Percentiles rank a stretch among this genome's conserved stretches.
Conservation (phyloP, 2,329 filamentous ascomycete genomes). For the Orbilia ellipsospora region DNA sequence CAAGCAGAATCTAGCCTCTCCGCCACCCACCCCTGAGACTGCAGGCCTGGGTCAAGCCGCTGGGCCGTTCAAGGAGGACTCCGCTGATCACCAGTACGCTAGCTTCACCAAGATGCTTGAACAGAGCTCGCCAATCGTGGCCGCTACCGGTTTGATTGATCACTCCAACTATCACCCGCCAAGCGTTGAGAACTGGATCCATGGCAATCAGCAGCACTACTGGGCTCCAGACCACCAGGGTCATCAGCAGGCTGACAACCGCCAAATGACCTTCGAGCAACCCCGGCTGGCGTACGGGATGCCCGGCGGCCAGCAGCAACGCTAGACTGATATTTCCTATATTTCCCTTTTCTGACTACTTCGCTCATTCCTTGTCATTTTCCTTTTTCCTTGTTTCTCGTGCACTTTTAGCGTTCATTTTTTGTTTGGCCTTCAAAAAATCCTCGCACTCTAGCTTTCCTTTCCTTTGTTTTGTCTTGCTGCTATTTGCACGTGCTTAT, state of each 20-base stretch:
- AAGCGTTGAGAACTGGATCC: slow-evolving; percentile 49
- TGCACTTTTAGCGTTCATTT: slow-evolving; percentile 53
- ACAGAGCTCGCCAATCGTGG: slow-evolving; percentile 45
- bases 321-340: slow-evolving; percentile 20
- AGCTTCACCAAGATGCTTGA: slow-evolving; percentile 53
- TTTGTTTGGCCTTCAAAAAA: slow-evolving; percentile 26
- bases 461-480: slow-evolving; percentile 35
- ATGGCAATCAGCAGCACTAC: slow-evolving; percentile 34
- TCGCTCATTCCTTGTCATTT: slow-evolving; percentile 1
- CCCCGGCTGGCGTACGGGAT: slow-evolving; percentile 50
- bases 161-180: slow-evolving; percentile 26
- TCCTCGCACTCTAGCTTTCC: slow-evolving; percentile 17
- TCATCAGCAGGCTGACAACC: slow-evolving; percentile 20
- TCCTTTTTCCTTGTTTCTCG: slow-evolving; percentile 26
- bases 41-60: slow-evolving; percentile 38
- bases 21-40: slow-evolving; percentile 50
- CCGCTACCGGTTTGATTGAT: slow-evolving; percentile 24
- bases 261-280: slow-evolving; percentile 16
- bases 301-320: slow-evolving; percentile 44
- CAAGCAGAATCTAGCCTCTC: slow-evolving; percentile 49
- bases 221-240: slow-evolving; percentile 24
- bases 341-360: slow-evolving; percentile 1
- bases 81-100: slow-evolving; percentile 42
- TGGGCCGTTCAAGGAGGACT: slow-evolving; percentile 38
- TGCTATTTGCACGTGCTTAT: slow-evolving; percentile 25